phyloP scores from a whole-genome alignment of 2,329 filamentous ascomycete species.

The Xylariomycetidae sp. region DNA sequence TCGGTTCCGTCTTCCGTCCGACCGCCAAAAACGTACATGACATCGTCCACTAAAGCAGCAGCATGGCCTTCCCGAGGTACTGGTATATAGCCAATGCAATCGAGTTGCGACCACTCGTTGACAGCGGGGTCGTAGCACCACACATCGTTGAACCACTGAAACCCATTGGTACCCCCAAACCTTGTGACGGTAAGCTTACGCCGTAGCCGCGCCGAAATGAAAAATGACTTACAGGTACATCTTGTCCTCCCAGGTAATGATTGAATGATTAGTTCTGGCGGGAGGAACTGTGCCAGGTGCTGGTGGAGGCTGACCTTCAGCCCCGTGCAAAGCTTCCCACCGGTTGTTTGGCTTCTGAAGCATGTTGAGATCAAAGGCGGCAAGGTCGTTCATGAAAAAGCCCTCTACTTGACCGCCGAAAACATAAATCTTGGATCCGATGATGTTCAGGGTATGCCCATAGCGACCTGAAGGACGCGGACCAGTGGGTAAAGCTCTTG shows the following conservation, averaged over 20 bases:
- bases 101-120: slow-evolving; percentile 82
- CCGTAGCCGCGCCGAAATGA: neutral
- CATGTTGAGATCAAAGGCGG: slow-evolving; percentile 93
- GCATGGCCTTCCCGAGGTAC: slow-evolving; percentile 91
- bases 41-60: slow-evolving; percentile 87
- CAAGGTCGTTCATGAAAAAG: slow-evolving; percentile 95
- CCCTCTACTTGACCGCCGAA: slow-evolving; percentile 98
- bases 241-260: slow-evolving; percentile 88
- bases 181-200: too few relatives aligned
- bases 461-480: slow-evolving; percentile 85
- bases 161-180: slow-evolving; percentile 96
- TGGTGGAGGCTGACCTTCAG: slow-evolving; percentile 48
- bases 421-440: slow-evolving; percentile 95
- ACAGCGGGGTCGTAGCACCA: slow-evolving; percentile 87
- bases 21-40: slow-evolving; percentile 99
- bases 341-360: slow-evolving; percentile 85
- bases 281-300: slow-evolving; percentile 76
- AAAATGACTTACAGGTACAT: slow-evolving; percentile 72
- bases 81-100: slow-evolving; percentile 97
- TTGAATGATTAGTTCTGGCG: slow-evolving; percentile 88
- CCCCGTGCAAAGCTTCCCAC: slow-evolving; percentile 82
- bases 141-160: slow-evolving; percentile 98
- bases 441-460: slow-evolving; percentile 91
- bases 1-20: slow-evolving; percentile 91
- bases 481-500: slow-evolving; percentile 82